These are phyloP conservation scores for Coelastrella sp. DNA, from an alignment of 139 green algal genomes.

Conservation along the genomic window DNA sequence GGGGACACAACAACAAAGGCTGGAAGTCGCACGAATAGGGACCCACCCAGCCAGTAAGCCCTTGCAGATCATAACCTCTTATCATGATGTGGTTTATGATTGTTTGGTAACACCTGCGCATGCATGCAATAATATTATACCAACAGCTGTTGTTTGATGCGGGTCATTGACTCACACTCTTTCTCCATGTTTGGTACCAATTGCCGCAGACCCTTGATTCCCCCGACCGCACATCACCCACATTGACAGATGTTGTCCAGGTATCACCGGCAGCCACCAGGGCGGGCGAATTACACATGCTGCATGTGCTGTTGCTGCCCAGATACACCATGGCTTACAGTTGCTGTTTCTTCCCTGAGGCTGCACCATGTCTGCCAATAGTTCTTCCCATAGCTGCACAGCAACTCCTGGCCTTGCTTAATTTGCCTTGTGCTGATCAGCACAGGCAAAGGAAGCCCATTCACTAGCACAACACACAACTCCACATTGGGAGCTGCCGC, in stretches of 20 bases:
- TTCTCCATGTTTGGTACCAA: background rate
- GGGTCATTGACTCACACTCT: background rate
- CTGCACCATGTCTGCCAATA: conserved; percentile 40
- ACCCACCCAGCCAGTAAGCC: too few species aligned
- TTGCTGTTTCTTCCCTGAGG: background rate
- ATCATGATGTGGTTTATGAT: too few species aligned
- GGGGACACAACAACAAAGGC: too few species aligned
- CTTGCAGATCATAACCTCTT: too few species aligned
- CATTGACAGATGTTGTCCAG: background rate
- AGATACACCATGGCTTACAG: background rate
- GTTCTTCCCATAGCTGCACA: background rate
- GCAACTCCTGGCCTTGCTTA: background rate
- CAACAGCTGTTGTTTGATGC: background rate
- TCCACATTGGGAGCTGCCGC: conserved; percentile 19
- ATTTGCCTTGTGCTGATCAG: conserved; percentile 19
- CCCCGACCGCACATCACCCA: background rate
- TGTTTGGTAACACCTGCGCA: too few species aligned
- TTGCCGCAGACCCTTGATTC: too few species aligned
- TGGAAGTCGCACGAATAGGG: too few species aligned
- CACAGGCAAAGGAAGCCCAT: conserved; percentile 37
- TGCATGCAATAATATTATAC: background rate
- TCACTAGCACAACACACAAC: conserved; percentile 18
- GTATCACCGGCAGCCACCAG: background rate
- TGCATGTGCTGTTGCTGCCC: too few species aligned
- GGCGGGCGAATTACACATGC: too few species aligned